phyloP scores from a whole-genome alignment of 2,329 filamentous ascomycete species.

The Colletotrichum incanum region DNA sequence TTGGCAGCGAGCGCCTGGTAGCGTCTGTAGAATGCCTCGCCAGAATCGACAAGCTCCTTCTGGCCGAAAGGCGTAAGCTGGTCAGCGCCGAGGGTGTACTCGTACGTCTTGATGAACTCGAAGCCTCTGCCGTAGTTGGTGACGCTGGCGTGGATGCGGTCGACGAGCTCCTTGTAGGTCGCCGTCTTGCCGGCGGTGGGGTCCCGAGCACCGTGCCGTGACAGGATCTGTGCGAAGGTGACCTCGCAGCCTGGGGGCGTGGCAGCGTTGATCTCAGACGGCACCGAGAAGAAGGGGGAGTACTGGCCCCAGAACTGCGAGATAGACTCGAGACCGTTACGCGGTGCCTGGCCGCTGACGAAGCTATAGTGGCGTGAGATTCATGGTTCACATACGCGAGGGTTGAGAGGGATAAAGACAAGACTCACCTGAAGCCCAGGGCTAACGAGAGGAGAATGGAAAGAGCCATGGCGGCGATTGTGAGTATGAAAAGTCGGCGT shows the following conservation, averaged over 20 bases:
- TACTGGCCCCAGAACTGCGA: constrained; percentile 89
- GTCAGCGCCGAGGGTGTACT: constrained; percentile 80
- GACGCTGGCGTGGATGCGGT: constrained; percentile 73
- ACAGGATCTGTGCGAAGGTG: constrained; percentile 86
- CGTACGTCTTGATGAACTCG: constrained; percentile 80
- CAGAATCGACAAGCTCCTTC: constrained; percentile 81
- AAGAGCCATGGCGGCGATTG: constrained; percentile 44
- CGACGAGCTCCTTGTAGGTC: constrained; percentile 75
- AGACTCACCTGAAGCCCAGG: constrained; percentile 34
- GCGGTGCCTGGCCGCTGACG: constrained; percentile 39
- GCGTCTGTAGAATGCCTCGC: constrained; percentile 80
- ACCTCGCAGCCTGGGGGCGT: constrained; percentile 79
- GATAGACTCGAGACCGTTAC: constrained; percentile 51
- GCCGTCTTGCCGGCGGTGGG: constrained; percentile 80
- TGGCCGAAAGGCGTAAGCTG: constrained; percentile 78
- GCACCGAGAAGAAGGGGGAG: constrained; percentile 85
- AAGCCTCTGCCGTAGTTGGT: constrained; percentile 74
- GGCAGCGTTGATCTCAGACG: constrained; percentile 73
- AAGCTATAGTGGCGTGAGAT: constrained; percentile 30
- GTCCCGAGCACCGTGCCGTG: constrained; percentile 87
- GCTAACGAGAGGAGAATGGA: constrained; percentile 26
- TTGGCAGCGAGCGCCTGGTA: constrained; percentile 75
- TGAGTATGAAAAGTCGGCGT: constrained; percentile 45
- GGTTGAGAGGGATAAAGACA: neutral
- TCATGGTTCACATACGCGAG: neutral